phyloP scores from a whole-genome alignment of 768 basidiomycete species.

The Phylloporus rhodoxanthus region DNA sequence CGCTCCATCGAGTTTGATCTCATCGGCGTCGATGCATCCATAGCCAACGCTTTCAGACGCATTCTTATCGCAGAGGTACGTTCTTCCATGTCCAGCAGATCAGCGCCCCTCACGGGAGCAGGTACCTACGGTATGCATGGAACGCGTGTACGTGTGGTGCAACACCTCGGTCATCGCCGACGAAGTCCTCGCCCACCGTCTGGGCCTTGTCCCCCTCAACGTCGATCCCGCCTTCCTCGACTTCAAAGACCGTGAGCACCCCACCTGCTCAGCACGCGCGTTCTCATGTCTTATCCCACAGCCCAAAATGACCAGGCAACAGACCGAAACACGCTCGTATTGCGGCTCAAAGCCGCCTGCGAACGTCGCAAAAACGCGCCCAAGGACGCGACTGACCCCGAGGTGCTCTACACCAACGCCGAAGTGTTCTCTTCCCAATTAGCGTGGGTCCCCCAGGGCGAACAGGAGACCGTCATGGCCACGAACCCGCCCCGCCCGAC shows the following conservation, averaged over 20 bases:
- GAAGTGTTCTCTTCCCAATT: conserved; percentile 65
- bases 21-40: conserved; percentile 90
- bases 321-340: conserved; percentile 89
- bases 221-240: conserved; percentile 73
- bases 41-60: conserved; percentile 90
- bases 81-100: conserved; percentile 1
- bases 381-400: conserved; percentile 48
- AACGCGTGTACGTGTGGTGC: conserved; percentile 87
- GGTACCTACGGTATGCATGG: conserved; percentile 90
- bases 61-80: conserved; percentile 91
- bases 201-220: conserved; percentile 87
- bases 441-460: conserved; percentile 75
- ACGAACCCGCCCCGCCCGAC: conserved; percentile 54
- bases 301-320: conserved; percentile 58
- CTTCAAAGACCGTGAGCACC: conserved; percentile 40
- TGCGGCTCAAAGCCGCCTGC: conserved; percentile 65
- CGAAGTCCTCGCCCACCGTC: conserved; percentile 87
- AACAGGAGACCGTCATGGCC: conserved; percentile 60
- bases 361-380: conserved; percentile 52
- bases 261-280: background rate
- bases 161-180: conserved; percentile 93
- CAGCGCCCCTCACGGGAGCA: conserved; percentile 25
- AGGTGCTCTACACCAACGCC: conserved; percentile 65
- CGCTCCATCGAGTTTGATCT: conserved; percentile 91
- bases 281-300: conserved; percentile 7